These are phyloP conservation scores for Penstemon newberryi DNA, from an alignment of 257 asterid genomes.

Conservation along the genomic window DNA sequence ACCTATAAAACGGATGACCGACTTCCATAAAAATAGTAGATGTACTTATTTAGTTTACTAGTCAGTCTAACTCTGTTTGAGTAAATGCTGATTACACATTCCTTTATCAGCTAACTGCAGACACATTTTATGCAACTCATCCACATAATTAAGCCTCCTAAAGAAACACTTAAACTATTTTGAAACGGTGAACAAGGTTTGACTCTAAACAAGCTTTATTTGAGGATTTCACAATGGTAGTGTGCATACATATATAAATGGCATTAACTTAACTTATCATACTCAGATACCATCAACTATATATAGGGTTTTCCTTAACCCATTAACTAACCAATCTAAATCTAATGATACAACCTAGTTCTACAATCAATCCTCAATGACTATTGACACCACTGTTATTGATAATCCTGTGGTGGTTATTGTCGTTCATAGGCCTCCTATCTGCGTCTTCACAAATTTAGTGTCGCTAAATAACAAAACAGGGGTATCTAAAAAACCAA, in stretches of 20 bases:
- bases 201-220: background rate
- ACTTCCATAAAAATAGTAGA: too few relatives aligned
- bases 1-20: too few relatives aligned
- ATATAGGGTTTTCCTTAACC: background rate
- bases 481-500: too few relatives aligned
- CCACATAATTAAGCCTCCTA: too few relatives aligned
- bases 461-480: too few relatives aligned
- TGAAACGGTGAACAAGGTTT: background rate
- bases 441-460: slow-evolving; percentile 24
- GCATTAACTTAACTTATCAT: background rate
- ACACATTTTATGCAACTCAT: too few relatives aligned
- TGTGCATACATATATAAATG: background rate
- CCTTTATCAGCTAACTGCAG: too few relatives aligned
- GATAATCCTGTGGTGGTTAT: background rate
- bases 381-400: background rate
- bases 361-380: background rate
- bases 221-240: background rate
- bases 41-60: too few relatives aligned
- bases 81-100: too few relatives aligned
- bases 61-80: too few relatives aligned
- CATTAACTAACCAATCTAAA: background rate
- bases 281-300: background rate
- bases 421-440: background rate
- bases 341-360: background rate
- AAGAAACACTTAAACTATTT: too few relatives aligned